A percentile compares a stretch with the other conserved stretches of the same genome.
Evolutionary conservation across 139 green algal species (phyloP).

Genomic region (Tetraselmis striata): DNA sequence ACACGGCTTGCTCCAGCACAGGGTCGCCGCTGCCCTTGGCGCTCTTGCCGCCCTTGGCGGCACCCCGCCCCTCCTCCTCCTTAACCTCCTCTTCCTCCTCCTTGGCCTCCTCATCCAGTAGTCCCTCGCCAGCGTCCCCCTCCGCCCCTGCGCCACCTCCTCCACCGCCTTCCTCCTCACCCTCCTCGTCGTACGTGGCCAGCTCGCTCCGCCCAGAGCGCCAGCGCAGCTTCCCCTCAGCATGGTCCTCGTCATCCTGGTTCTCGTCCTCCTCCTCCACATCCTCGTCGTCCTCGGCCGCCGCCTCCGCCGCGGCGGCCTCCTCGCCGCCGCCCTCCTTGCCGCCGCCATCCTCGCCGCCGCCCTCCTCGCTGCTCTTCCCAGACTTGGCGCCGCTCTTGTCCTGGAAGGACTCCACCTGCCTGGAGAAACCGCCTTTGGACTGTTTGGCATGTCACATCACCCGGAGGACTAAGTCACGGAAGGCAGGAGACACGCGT

Average conservation of each 20-base stretch:
- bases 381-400: no score
- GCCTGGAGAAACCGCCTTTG: background rate
- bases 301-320: background rate
- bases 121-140: no score
- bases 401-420: background rate
- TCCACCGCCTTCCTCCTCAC: constrained; percentile 14
- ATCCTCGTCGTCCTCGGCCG: background rate
- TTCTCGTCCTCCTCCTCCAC: constrained; percentile 15
- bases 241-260: constrained; percentile 20
- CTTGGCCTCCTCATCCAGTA: background rate
- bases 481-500: no score
- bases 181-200: background rate
- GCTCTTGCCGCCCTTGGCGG: background rate
- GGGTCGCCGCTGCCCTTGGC: no score
- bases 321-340: constrained; percentile 11
- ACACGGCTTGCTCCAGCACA: background rate
- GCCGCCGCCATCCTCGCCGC: constrained; percentile 11
- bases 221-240: background rate
- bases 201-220: background rate
- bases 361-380: constrained; percentile 29
- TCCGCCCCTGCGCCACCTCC: background rate
- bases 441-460: no score
- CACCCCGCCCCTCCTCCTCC: constrained; percentile 25
- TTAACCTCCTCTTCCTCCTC: constrained; percentile 68
- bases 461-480: no score